phyloP scores from a whole-genome alignment of 2,329 filamentous ascomycete species.

The Aspergillus caelatus region DNA sequence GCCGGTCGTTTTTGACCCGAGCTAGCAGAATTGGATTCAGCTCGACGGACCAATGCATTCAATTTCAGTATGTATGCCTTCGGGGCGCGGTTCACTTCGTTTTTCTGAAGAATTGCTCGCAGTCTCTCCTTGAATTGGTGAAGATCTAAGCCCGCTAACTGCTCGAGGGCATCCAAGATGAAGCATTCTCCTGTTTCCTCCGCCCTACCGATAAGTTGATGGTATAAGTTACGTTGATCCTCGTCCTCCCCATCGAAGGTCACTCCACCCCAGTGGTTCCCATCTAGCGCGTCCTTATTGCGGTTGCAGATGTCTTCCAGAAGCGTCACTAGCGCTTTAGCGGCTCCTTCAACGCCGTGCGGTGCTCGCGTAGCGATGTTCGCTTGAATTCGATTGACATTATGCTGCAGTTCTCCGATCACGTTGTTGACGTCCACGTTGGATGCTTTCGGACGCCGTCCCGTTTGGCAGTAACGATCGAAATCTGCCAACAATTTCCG shows the following conservation, averaged over 20 bases:
- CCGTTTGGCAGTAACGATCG: constrained; percentile 42
- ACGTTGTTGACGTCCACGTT: constrained; percentile 35
- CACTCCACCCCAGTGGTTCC: constrained; percentile 37
- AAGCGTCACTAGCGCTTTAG: constrained; percentile 40
- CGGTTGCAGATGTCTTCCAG: constrained; percentile 41
- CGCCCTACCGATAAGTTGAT: constrained; percentile 42
- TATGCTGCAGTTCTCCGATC: constrained; percentile 33
- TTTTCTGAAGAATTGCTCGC: constrained; percentile 39
- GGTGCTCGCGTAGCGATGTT: constrained; percentile 39
- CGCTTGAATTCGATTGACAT: constrained; percentile 33
- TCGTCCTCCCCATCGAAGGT: constrained; percentile 41
- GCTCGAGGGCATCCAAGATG: constrained; percentile 43
- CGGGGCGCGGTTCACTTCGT: constrained; percentile 47
- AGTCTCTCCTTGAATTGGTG: constrained; percentile 34
- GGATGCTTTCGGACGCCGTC: constrained; percentile 26
- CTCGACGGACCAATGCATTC: constrained; percentile 32
- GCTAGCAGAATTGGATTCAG: constrained; percentile 26
- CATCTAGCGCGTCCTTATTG: constrained; percentile 44
- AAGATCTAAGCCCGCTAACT: constrained; percentile 34
- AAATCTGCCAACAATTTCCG: constrained; percentile 42
- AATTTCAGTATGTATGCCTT: constrained; percentile 39
- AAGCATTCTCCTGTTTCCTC: constrained; percentile 37
- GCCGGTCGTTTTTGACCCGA: constrained; percentile 39
- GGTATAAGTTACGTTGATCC: constrained; percentile 46
- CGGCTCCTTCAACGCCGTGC: constrained; percentile 41